Conservation (phyloP, 2,329 filamentous ascomycete species). For the Venturia aucupariae region DNA sequence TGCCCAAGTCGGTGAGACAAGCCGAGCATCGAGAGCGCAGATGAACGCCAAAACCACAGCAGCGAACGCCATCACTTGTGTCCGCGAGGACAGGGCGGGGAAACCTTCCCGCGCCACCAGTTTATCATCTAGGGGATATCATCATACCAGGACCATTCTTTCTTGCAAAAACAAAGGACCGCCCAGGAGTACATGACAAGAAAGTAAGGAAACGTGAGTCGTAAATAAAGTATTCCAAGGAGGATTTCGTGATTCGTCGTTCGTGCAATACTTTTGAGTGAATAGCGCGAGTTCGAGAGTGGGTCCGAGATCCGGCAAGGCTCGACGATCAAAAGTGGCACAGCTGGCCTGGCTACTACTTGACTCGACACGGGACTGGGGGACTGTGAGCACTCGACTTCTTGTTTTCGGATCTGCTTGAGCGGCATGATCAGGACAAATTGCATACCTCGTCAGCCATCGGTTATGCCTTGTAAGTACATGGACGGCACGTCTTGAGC, state of each 20-base stretch:
- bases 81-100: conserved; percentile 11
- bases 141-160: background rate
- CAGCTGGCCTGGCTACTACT: conserved; percentile 20
- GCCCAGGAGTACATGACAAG: background rate
- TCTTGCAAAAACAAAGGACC: conserved; percentile 2
- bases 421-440: background rate
- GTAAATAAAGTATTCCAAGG: background rate
- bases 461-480: conserved; percentile 34
- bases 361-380: conserved; percentile 23
- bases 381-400: conserved; percentile 14
- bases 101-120: background rate
- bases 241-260: background rate
- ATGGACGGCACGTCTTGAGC: conserved; percentile 40
- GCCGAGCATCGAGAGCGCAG: background rate
- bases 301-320: conserved; percentile 19
- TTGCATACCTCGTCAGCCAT: conserved; percentile 25
- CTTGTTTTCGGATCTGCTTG: conserved; percentile 21
- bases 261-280: background rate
- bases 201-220: conserved; percentile 2
- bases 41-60: conserved; percentile 1
- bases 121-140: conserved; percentile 11
- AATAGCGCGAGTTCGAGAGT: background rate
- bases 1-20: conserved; percentile 4
- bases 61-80: background rate
- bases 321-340: conserved; percentile 23